A percentile compares a stretch with the other conserved stretches of the same genome.
phyloP scores from a whole-genome alignment of 192 early-diverging fungal genomes.

The Powellomyces hirtus region DNA sequence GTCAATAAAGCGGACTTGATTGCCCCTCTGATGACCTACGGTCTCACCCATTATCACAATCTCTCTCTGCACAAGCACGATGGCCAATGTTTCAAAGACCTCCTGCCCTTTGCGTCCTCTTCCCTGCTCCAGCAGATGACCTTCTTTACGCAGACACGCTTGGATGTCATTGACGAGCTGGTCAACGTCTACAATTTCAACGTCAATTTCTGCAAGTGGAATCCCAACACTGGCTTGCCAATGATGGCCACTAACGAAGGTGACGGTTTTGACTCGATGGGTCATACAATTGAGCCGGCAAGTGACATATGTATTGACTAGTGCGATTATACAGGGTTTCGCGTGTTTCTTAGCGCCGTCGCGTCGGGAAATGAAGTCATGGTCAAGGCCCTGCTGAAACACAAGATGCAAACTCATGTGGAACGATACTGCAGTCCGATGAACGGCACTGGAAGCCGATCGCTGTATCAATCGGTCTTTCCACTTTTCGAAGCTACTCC shows the following conservation, averaged over 20 bases:
- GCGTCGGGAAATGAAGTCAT: no score
- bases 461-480: no score
- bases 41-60: conserved; percentile 7
- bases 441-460: no score
- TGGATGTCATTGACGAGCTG: not conserved
- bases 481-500: no score
- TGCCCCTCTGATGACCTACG: conserved; percentile 9
- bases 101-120: not conserved
- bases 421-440: no score
- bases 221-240: conserved; percentile 1
- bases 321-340: no score
- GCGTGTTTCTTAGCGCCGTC: no score
- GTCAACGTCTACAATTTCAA: conserved; percentile 17
- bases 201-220: conserved; percentile 26
- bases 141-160: not conserved
- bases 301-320: no score
- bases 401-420: no score
- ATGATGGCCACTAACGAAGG: conserved; percentile 9
- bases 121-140: not conserved
- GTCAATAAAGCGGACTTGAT: no score
- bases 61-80: conserved; percentile 13
- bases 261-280: not conserved
- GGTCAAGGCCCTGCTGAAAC: no score
- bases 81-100: conserved; percentile 10
- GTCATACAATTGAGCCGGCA: not conserved